A percentile compares a stretch with the other conserved stretches of the same genome.
Conservation (phyloP, 768 basidiomycete species). For the Rhodotorula diobovata region DNA sequence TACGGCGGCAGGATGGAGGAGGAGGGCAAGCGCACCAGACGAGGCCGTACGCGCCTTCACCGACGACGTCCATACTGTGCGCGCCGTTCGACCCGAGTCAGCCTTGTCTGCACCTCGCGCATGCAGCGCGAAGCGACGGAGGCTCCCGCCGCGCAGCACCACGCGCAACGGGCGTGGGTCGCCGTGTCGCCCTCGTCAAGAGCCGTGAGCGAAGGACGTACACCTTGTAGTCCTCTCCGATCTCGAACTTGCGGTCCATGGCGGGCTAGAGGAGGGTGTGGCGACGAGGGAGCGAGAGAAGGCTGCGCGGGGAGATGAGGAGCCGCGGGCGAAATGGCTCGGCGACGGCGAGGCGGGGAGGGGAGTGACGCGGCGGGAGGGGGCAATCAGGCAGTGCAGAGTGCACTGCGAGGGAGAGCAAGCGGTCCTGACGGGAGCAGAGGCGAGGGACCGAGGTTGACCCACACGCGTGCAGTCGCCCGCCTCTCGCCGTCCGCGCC, state of each 20-base stretch:
- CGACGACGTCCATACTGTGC: constrained; percentile 38
- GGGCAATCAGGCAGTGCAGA: too few species aligned
- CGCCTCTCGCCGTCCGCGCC: neutral
- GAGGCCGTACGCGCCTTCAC: constrained; percentile 58
- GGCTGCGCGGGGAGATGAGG: neutral
- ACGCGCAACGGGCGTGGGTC: neutral
- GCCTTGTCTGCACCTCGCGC: neutral
- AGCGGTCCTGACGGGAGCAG: too few species aligned
- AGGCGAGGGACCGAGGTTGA: too few species aligned
- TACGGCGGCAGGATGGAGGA: too few species aligned
- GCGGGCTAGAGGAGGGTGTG: neutral
- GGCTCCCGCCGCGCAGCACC: neutral
- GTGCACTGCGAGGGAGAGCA: too few species aligned
- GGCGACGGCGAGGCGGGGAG: too few species aligned
- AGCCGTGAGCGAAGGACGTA: constrained; percentile 31
- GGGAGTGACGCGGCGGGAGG: too few species aligned
- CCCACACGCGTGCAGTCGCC: too few species aligned
- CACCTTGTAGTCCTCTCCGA: constrained; percentile 46
- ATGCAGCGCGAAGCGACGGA: too few species aligned
- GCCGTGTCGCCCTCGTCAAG: neutral
- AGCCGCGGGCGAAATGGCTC: too few species aligned
- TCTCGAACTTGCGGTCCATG: constrained; percentile 44
- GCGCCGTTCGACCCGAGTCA: neutral
- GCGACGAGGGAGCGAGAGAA: neutral
- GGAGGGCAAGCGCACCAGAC: constrained; percentile 56